Conservation (phyloP, 768 basidiomycete species). For the Lentinula sp. region DNA sequence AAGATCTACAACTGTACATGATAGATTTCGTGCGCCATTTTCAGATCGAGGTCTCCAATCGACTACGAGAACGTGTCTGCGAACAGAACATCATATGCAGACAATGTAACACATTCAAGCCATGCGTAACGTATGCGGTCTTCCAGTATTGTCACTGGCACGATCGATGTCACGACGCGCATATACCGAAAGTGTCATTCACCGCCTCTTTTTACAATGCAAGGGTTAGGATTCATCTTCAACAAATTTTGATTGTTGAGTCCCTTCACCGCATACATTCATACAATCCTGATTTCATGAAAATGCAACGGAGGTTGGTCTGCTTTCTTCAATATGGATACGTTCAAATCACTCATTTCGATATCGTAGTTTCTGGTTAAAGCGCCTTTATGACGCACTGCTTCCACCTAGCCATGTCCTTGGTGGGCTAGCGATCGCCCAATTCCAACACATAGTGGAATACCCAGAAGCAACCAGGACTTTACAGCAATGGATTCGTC, state of each 20-base stretch:
- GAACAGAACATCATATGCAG: conserved; percentile 24
- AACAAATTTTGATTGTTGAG: conserved; percentile 44
- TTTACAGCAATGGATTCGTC: conserved; percentile 40
- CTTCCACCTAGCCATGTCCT: conserved; percentile 40
- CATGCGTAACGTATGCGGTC: conserved; percentile 30
- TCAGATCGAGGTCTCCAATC: conserved; percentile 15
- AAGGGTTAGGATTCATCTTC: conserved; percentile 38
- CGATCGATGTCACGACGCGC: conserved; percentile 29
- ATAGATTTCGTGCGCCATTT: conserved; percentile 18
- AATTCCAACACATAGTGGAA: conserved; percentile 30
- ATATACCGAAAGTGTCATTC: conserved; percentile 17
- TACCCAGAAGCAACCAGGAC: conserved; percentile 26
- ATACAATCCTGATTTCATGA: not conserved
- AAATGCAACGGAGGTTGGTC: not conserved
- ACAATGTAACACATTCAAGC: conserved; percentile 24
- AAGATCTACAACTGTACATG: not conserved
- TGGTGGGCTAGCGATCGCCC: conserved; percentile 34
- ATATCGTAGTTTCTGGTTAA: conserved; percentile 36
- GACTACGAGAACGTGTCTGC: conserved; percentile 21
- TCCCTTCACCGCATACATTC: not conserved
- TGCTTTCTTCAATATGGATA: not conserved
- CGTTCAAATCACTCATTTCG: not conserved
- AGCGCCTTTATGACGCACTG: conserved; percentile 40
- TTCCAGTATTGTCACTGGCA: conserved; percentile 23
- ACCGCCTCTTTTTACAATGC: conserved; percentile 29